Evolutionary conservation across 129 eudicot genomes (phyloP).

Genomic region (Artemisia tridentata): DNA sequence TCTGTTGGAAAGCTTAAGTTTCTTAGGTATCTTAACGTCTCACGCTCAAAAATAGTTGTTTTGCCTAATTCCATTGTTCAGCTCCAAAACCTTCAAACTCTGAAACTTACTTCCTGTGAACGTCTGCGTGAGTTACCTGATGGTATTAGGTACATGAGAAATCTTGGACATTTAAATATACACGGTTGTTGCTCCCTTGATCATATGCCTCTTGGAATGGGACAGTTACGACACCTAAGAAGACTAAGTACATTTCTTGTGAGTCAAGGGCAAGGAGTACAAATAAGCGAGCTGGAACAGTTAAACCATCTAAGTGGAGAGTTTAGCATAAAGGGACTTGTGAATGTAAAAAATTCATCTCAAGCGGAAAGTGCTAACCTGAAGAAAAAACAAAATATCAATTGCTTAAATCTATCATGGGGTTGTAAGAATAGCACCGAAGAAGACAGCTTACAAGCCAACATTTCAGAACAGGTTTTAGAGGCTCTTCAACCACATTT

Average conservation of each 20-base stretch:
- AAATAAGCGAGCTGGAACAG: conserved; percentile 29
- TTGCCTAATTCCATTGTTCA: conserved; percentile 37
- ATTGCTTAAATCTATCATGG: conserved; percentile 31
- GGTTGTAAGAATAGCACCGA: conserved; percentile 18
- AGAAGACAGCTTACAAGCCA: conserved; percentile 1
- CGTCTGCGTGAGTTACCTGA: conserved; percentile 28
- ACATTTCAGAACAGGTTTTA: conserved; percentile 28
- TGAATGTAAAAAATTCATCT: conserved; percentile 15
- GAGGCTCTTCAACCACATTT: too few relatives aligned
- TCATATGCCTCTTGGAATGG: conserved; percentile 40
- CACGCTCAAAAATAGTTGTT: conserved; percentile 31
- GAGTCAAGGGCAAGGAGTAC: conserved; percentile 25
- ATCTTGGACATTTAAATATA: conserved; percentile 33
- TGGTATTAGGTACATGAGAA: conserved; percentile 37
- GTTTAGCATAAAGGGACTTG: conserved; percentile 34
- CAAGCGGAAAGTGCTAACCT: conserved; percentile 29
- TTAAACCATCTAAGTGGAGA: conserved; percentile 37
- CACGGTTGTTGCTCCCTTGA: conserved; percentile 40
- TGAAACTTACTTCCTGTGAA: conserved; percentile 31
- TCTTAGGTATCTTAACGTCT: conserved; percentile 37
- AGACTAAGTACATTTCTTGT: conserved; percentile 35
- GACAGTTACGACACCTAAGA: conserved; percentile 39
- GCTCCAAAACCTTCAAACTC: conserved; percentile 36
- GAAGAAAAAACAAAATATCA: conserved; percentile 29
- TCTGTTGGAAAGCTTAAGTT: conserved; percentile 34